Conservation (phyloP, 345 rosid genomes). For the Sonneratia alba region DNA sequence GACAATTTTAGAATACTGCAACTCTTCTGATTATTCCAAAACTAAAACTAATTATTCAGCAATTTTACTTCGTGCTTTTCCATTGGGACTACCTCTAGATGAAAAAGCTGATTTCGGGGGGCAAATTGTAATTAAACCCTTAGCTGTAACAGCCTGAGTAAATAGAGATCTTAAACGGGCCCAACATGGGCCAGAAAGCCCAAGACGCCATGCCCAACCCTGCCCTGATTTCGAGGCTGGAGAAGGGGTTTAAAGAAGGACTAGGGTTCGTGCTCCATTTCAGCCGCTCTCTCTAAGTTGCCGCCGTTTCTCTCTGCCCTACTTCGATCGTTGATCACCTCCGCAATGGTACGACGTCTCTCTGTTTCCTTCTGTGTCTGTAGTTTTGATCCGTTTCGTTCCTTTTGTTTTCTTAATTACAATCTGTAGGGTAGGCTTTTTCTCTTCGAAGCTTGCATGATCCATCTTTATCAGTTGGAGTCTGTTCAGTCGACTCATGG, state of each 20-base stretch:
- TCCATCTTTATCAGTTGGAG: background rate
- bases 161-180: background rate
- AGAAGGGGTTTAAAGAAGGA: background rate
- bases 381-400: background rate
- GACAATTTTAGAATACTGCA: too few relatives aligned
- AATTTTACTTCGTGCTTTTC: too few relatives aligned
- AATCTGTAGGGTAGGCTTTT: too few relatives aligned
- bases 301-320: background rate
- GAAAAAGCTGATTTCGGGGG: background rate
- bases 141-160: background rate
- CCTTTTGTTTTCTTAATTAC: background rate
- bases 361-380: background rate
- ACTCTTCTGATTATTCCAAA: too few relatives aligned
- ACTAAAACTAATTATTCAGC: too few relatives aligned
- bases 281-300: background rate
- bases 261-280: background rate
- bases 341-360: background rate
- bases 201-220: background rate
- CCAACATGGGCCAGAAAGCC: background rate
- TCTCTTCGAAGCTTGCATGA: background rate
- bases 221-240: background rate
- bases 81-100: too few relatives aligned
- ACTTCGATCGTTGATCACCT: background rate
- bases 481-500: background rate
- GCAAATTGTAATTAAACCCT: background rate